phyloP scores from a whole-genome alignment of 1,284 basidiomycete species.

The Ustilago lituana region DNA sequence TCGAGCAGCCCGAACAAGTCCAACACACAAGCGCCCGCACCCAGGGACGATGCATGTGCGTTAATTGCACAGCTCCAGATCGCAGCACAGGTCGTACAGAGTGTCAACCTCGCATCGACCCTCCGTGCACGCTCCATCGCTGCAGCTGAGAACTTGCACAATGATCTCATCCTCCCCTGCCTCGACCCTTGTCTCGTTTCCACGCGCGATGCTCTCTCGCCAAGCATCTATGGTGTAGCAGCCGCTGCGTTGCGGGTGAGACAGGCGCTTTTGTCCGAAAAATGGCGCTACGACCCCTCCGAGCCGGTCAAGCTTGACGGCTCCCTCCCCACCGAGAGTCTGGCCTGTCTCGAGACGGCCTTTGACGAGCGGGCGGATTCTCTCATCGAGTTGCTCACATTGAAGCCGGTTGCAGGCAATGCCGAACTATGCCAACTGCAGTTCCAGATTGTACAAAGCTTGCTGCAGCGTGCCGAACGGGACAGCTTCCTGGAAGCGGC shows the following conservation, averaged over 20 bases:
- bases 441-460: conserved; percentile 32
- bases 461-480: conserved; percentile 42
- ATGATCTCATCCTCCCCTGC: conserved; percentile 24
- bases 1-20: conserved; percentile 4
- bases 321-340: conserved; percentile 26
- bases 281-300: conserved; percentile 41
- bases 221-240: conserved; percentile 13
- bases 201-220: not conserved
- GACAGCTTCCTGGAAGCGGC: conserved; percentile 15
- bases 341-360: conserved; percentile 24
- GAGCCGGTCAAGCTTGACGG: conserved; percentile 47
- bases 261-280: conserved; percentile 30
- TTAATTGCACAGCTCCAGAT: conserved; percentile 21
- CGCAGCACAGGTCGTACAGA: conserved; percentile 30
- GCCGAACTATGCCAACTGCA: conserved; percentile 11
- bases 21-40: not conserved
- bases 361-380: conserved; percentile 36
- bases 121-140: conserved; percentile 28
- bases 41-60: not conserved
- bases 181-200: conserved; percentile 21
- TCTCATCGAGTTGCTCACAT: conserved; percentile 18
- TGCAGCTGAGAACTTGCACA: conserved; percentile 40
- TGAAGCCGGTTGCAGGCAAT: not conserved
- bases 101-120: conserved; percentile 24
- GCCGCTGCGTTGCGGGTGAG: conserved; percentile 36